phyloP scores from a whole-genome alignment of 2,329 filamentous ascomycete species.

The Emydomyces testavorans region DNA sequence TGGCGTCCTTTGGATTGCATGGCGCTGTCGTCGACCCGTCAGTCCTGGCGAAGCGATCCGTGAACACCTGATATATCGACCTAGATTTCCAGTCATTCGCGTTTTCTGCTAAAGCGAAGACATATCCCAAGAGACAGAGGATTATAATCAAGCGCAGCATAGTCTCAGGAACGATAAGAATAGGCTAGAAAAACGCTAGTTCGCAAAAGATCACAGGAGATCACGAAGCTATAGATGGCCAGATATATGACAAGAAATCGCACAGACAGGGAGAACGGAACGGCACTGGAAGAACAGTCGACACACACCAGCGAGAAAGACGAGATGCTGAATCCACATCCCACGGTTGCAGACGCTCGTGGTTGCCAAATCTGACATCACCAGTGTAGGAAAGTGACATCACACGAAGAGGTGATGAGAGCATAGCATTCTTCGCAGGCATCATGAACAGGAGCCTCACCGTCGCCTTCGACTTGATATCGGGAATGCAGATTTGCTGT shows the following conservation, averaged over 20 bases:
- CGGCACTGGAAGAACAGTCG: neutral
- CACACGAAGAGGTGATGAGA: too few relatives aligned
- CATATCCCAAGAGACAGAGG: neutral
- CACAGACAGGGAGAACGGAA: neutral
- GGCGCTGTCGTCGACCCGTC: conserved; percentile 27
- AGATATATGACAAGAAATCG: neutral
- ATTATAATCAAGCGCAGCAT: neutral
- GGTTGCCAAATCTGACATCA: too few relatives aligned
- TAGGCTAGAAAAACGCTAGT: neutral
- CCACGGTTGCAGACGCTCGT: too few relatives aligned
- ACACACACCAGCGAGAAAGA: neutral
- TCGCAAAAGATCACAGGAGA: neutral
- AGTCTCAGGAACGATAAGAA: neutral
- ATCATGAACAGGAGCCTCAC: too few relatives aligned
- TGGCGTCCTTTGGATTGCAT: conserved; percentile 24
- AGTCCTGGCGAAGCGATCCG: conserved; percentile 37
- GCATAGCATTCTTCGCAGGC: too few relatives aligned
- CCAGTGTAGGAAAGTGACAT: too few relatives aligned
- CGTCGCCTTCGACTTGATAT: too few relatives aligned
- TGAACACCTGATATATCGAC: conserved; percentile 39
- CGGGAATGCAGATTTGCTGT: too few relatives aligned
- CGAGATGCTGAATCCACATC: too few relatives aligned
- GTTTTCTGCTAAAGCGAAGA: conserved; percentile 17
- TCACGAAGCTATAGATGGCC: neutral
- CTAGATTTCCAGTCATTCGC: conserved; percentile 31